phyloP scores from a whole-genome alignment of 805 yeast species.

The Yarrowia phangngaensis region DNA sequence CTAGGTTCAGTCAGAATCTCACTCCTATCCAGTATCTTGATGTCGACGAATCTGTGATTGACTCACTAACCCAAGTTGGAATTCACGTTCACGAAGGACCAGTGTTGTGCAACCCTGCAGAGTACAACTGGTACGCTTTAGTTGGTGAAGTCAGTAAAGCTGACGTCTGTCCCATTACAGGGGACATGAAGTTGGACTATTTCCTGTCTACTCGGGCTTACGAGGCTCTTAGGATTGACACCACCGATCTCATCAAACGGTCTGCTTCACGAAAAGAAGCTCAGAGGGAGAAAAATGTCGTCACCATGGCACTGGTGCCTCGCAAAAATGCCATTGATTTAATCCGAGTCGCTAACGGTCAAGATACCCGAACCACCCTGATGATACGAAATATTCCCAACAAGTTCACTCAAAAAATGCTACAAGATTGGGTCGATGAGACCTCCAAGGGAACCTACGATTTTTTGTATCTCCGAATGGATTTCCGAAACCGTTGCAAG shows the following conservation, averaged over 20 bases:
- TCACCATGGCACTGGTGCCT: constrained; percentile 37
- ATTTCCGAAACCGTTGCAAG: constrained; percentile 49
- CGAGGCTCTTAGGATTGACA: constrained; percentile 12
- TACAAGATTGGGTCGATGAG: constrained; percentile 47
- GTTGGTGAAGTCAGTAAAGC: constrained; percentile 9
- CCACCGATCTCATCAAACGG: constrained; percentile 14
- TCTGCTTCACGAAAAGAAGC: constrained; percentile 11
- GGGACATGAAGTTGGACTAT: constrained; percentile 13
- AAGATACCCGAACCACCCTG: constrained; percentile 48
- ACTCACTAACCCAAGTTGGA: not conserved
- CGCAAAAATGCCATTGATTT: constrained; percentile 43
- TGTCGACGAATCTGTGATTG: constrained; percentile 4
- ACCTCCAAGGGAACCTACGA: constrained; percentile 44
- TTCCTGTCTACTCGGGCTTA: constrained; percentile 14
- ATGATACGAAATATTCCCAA: constrained; percentile 57
- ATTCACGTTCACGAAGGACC: constrained; percentile 2
- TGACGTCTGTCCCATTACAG: constrained; percentile 5
- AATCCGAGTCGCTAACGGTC: constrained; percentile 42
- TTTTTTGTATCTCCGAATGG: constrained; percentile 49
- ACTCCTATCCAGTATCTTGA: too few relatives aligned
- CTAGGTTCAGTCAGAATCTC: not conserved
- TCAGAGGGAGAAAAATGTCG: constrained; percentile 29
- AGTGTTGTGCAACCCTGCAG: constrained; percentile 8
- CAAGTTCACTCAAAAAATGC: constrained; percentile 46
- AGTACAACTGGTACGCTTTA: constrained; percentile 21